These are phyloP conservation scores for Glutinoglossum americanum DNA, from an alignment of 495 filamentous ascomycete species.

Conservation along the genomic window DNA sequence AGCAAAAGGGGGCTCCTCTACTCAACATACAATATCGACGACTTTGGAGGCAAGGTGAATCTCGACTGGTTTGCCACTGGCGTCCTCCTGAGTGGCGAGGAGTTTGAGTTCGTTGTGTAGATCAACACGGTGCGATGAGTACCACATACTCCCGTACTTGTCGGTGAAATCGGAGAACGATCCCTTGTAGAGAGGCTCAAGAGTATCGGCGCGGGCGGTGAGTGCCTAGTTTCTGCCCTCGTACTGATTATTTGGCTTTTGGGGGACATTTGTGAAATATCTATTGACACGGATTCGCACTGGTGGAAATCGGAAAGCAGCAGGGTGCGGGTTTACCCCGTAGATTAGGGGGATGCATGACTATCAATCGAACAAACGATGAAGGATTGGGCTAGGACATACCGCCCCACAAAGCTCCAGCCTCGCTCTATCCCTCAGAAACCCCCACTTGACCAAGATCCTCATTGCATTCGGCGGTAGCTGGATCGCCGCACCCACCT, in stretches of 20 bases:
- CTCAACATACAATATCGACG: slow-evolving; percentile 14
- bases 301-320: too few relatives aligned
- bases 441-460: slow-evolving; percentile 5
- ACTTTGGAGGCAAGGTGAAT: slow-evolving; percentile 25
- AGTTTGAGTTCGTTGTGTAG: slow-evolving; percentile 27
- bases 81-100: slow-evolving; percentile 19
- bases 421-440: not conserved
- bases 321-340: too few relatives aligned
- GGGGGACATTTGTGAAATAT: too few relatives aligned
- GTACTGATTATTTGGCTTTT: not conserved
- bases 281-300: too few relatives aligned
- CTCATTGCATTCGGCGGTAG: slow-evolving; percentile 7
- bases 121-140: slow-evolving; percentile 27
- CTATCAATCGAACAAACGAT: not conserved
- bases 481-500: slow-evolving; percentile 18
- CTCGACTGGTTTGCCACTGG: slow-evolving; percentile 18
- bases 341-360: not conserved
- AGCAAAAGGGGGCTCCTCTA: not conserved
- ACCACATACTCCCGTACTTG: slow-evolving; percentile 18
- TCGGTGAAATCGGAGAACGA: not conserved
- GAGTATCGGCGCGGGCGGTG: not conserved
- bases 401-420: not conserved
- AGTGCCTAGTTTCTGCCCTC: not conserved
- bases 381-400: not conserved
- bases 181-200: not conserved